A percentile compares a stretch with the other conserved stretches of the same genome.
Evolutionary conservation across 257 asterid genomes (phyloP).

Genomic region (Marsdenia floribunda): DNA sequence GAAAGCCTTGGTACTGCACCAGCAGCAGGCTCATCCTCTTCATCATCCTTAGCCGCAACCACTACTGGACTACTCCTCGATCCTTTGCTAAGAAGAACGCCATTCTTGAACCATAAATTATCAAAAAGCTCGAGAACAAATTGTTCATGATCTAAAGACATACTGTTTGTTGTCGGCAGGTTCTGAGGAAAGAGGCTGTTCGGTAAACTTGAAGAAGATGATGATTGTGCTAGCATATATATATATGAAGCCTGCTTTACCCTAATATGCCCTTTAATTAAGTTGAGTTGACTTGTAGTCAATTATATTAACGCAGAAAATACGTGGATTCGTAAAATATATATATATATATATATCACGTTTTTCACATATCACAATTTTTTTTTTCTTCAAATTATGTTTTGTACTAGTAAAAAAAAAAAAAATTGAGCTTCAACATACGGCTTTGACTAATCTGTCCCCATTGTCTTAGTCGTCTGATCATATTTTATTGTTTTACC

Average conservation of each 20-base stretch:
- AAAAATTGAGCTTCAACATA: not conserved
- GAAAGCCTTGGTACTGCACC: slow-evolving; percentile 23
- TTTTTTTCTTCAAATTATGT: not conserved
- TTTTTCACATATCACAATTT: not conserved
- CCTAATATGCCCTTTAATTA: not conserved
- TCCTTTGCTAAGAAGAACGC: slow-evolving; percentile 3
- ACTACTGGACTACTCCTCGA: not conserved
- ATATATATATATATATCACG: not conserved
- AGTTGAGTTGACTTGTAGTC: not conserved
- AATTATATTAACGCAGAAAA: not conserved
- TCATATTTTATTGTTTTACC: not conserved
- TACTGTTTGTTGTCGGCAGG: slow-evolving; percentile 3
- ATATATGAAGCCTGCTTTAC: not conserved
- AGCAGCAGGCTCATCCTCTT: not conserved
- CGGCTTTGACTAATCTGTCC: slow-evolving; percentile 1
- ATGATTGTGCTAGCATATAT: not conserved
- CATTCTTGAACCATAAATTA: slow-evolving; percentile 19
- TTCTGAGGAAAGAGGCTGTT: not conserved
- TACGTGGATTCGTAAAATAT: slow-evolving; percentile 12
- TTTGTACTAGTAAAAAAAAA: not conserved
- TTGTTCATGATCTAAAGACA: slow-evolving; percentile 15
- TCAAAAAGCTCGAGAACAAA: slow-evolving; percentile 11
- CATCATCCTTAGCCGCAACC: not conserved
- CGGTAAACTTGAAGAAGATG: not conserved
- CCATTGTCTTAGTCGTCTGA: not conserved